A percentile compares a stretch with the other conserved stretches of the same genome.
Conservation (phyloP, 495 filamentous ascomycete species). For the Penicillium longicatenatum region DNA sequence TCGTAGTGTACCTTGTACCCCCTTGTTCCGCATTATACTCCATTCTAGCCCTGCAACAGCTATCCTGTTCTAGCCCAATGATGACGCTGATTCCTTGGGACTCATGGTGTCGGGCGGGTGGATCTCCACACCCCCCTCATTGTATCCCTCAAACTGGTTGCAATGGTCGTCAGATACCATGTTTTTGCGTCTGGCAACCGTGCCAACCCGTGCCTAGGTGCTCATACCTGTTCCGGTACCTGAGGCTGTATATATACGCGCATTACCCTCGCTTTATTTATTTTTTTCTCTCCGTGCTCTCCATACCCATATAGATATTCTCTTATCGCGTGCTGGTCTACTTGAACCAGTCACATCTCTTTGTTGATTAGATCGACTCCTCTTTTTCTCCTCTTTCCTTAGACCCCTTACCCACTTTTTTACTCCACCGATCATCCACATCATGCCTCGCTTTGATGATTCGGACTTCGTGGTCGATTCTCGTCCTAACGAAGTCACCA, state of each 20-base stretch:
- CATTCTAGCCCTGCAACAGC: slow-evolving; percentile 1
- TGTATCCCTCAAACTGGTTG: slow-evolving; percentile 2
- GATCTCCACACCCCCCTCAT: slow-evolving; percentile 23
- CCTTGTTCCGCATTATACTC: slow-evolving; percentile 1
- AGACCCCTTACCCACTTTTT: slow-evolving; percentile 6
- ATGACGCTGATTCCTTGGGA: slow-evolving; percentile 48
- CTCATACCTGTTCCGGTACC: not conserved
- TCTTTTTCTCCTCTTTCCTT: slow-evolving; percentile 13
- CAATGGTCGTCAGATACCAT: not conserved
- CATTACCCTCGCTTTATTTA: slow-evolving; percentile 4
- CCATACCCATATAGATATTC: slow-evolving; percentile 7
- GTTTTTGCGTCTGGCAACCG: not conserved
- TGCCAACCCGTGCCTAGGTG: slow-evolving; percentile 4
- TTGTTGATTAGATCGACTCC: slow-evolving; percentile 1
- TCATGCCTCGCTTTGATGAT: slow-evolving; percentile 66
- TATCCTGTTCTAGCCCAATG: slow-evolving; percentile 24
- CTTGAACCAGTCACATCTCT: slow-evolving; percentile 12
- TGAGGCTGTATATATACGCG: slow-evolving; percentile 16
- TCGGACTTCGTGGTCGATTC: slow-evolving; percentile 47
- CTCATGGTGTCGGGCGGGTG: slow-evolving; percentile 38
- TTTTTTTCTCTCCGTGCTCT: slow-evolving; percentile 1
- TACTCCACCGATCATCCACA: slow-evolving; percentile 28
- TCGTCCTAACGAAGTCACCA: not conserved
- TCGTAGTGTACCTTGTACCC: slow-evolving; percentile 30
- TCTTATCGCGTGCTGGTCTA: slow-evolving; percentile 9